Evolutionary conservation across 2,329 filamentous ascomycete genomes (phyloP).

Genomic region (Fusarium sororula): DNA sequence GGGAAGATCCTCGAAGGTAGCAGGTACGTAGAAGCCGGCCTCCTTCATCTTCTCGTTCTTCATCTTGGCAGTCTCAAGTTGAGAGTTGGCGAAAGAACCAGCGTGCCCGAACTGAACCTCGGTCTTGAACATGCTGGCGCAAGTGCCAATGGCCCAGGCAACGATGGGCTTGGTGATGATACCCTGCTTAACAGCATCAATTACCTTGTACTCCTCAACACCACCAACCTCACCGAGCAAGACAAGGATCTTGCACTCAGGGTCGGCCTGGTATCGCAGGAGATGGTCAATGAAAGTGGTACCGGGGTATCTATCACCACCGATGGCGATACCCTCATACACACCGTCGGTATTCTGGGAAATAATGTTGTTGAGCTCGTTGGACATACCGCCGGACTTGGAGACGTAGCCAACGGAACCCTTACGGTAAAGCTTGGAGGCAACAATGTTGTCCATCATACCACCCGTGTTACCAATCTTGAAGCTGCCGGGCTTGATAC

Average conservation of each 20-base stretch:
- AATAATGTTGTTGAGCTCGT: conserved; percentile 99
- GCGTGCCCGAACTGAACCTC: conserved; percentile 99
- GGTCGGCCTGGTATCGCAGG: conserved; percentile 94
- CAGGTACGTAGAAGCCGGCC: conserved; percentile 91
- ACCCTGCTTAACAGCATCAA: conserved; percentile 95
- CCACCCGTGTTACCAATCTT: conserved; percentile 99
- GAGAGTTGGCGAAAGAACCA: conserved; percentile 98
- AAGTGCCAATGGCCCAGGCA: conserved; percentile 99
- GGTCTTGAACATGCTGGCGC: conserved; percentile 99
- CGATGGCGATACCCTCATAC: conserved; percentile 98
- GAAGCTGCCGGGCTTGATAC: conserved; percentile 99
- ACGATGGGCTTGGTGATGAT: conserved; percentile 98
- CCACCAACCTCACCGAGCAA: conserved; percentile 98
- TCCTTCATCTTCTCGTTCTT: conserved; percentile 99
- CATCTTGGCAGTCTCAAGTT: conserved; percentile 93
- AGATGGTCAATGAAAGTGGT: conserved; percentile 99
- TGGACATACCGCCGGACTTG: conserved; percentile 99
- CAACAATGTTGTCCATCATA: conserved; percentile 99
- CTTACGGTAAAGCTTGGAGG: conserved; percentile 99
- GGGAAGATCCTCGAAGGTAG: conserved; percentile 97
- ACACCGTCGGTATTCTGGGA: conserved; percentile 96
- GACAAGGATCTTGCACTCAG: conserved; percentile 96
- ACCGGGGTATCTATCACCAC: conserved; percentile 97
- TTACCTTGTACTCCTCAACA: conserved; percentile 99
- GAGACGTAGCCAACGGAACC: conserved; percentile 99